Evolutionary conservation across 2,329 filamentous ascomycete genomes (phyloP).

Genomic region (Colletotrichum musae): DNA sequence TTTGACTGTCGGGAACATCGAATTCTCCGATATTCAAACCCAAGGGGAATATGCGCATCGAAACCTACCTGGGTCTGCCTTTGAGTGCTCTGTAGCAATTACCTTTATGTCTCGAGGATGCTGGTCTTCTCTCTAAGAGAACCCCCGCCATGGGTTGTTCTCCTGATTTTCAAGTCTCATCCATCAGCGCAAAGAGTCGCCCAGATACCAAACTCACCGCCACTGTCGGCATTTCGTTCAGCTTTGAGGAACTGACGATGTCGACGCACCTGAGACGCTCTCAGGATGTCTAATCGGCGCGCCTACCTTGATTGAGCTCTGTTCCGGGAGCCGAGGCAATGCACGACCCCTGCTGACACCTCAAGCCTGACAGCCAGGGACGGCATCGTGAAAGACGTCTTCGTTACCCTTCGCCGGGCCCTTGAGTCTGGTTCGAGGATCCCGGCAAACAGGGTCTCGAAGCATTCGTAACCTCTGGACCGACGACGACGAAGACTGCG

Average conservation of each 20-base stretch:
- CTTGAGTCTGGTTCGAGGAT: conserved; percentile 5
- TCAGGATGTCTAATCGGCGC: conserved; percentile 28
- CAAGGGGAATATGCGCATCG: neutral
- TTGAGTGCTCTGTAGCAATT: no score
- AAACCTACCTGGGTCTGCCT: neutral
- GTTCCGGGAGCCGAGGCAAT: conserved; percentile 23
- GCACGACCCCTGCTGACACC: conserved; percentile 11
- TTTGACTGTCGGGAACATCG: neutral
- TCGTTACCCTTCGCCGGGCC: conserved; percentile 24
- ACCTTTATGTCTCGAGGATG: no score
- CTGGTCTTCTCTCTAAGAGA: neutral
- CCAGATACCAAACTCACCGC: conserved; percentile 3
- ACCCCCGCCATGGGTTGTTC: neutral
- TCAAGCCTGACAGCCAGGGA: conserved; percentile 18
- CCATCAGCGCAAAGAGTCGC: neutral
- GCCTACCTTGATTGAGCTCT: conserved; percentile 23
- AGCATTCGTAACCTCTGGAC: neutral
- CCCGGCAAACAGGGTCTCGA: conserved; percentile 27
- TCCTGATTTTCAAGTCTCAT: no score
- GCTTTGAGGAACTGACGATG: conserved; percentile 11
- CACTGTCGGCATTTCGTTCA: conserved; percentile 17
- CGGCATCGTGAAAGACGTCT: conserved; percentile 31
- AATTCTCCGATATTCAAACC: neutral
- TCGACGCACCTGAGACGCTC: conserved; percentile 36
- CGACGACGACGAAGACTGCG: conserved; percentile 14